These are phyloP conservation scores for Neofusicoccum umdonicola DNA, from an alignment of 2,329 filamentous ascomycete genomes.

Conservation along the genomic window DNA sequence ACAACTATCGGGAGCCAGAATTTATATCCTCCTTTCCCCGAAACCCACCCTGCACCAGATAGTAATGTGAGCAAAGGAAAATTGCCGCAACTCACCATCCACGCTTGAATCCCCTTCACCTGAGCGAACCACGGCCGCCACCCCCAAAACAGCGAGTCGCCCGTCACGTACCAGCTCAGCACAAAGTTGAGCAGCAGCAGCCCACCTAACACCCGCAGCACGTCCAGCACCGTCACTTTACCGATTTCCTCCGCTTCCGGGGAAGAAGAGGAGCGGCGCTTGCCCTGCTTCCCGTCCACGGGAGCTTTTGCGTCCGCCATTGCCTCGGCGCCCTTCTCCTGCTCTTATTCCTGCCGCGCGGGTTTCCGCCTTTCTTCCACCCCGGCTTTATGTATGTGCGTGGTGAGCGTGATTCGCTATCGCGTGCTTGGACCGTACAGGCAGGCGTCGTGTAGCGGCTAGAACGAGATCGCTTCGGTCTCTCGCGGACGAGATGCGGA, in stretches of 20 bases:
- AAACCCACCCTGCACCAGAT: neutral
- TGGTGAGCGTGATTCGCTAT: too few species aligned
- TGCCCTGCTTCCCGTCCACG: neutral
- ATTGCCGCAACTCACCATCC: slow-evolving; percentile 25
- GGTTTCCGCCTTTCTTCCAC: too few species aligned
- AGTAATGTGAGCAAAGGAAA: neutral
- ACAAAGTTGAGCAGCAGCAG: slow-evolving; percentile 64
- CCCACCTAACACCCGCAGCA: slow-evolving; percentile 67
- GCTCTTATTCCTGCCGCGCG: too few species aligned
- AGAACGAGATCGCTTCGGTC: too few species aligned
- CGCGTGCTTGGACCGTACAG: too few species aligned
- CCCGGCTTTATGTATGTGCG: too few species aligned
- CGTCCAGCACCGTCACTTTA: slow-evolving; percentile 56
- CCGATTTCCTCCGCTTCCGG: slow-evolving; percentile 18
- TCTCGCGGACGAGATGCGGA: too few species aligned
- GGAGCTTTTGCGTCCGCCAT: too few species aligned
- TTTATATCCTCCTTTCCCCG: neutral
- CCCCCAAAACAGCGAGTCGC: slow-evolving; percentile 50
- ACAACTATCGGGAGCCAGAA: too few species aligned
- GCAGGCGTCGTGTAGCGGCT: too few species aligned
- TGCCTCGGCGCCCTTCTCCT: too few species aligned
- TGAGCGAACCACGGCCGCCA: slow-evolving; percentile 40
- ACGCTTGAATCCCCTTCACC: slow-evolving; percentile 32
- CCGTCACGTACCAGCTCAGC: slow-evolving; percentile 75
- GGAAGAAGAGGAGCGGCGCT: neutral